Base-by-base conservation (phyloP, 352 stramenopile species). In the Pythium volutum region DNA sequence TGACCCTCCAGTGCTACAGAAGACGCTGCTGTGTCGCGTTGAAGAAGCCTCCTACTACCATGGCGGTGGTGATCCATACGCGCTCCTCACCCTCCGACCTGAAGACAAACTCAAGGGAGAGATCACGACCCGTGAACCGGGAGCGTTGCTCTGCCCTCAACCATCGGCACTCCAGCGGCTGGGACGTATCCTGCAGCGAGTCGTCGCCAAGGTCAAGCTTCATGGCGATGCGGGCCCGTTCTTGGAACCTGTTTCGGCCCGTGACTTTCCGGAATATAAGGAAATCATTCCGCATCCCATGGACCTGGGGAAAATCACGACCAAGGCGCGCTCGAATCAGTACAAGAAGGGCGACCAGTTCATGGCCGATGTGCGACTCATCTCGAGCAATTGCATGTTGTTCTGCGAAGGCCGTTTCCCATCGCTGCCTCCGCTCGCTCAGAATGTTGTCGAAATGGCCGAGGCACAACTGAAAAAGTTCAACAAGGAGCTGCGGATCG, bases 211-310 rank as follows among this genome's bases (percentile, higher is more conserved):
- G 50, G 39, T 94, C 4, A 87, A 81, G 49, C 60, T 76, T 50
- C 70, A 89, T 31, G 43, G 67, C 0, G 81, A 92, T 60, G 73
- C 84, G 8, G 81, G 76, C 8, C 84, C 84, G 22, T 94, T 94
- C 60, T 45, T 92, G 26, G 84, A 94, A 23, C 81, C 84, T 14
- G 84, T 94, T 14, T 92, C 84, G 4, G 79, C 84, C 58, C 70
- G 63, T n/a, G 82, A 94, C 25, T 94, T 94, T 41, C 84, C 84
- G 0, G 78, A 90, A 47, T 94, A 94, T 69, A 92, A 89, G 48
- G 81, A 92, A 31, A 91, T 94, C 39, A 73, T 94, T 18, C 65
- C 80, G 38, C 67, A 84, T 53, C 84, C 84, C 8, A 92, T 92
- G 76, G 74, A 94, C 62, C 71, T 94, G 15, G 70, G 59, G 2